Conservation (phyloP, 495 filamentous ascomycete species). For the Penicillium robsamsonii region DNA sequence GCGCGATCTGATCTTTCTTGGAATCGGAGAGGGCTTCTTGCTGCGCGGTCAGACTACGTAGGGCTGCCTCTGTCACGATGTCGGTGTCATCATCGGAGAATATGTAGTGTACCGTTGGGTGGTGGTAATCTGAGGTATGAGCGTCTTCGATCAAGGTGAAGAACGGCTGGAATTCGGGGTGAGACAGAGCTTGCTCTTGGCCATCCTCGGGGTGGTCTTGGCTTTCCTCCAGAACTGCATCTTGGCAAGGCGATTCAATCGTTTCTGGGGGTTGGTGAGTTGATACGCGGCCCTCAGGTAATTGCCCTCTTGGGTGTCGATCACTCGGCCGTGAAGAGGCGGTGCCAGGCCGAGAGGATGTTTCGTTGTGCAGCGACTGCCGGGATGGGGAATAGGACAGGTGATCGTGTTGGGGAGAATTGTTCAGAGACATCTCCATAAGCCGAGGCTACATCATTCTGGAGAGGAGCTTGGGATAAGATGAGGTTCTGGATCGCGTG, state of each 20-base stretch:
- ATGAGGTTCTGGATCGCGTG: slow-evolving; percentile 21
- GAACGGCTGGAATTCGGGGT: slow-evolving; percentile 46
- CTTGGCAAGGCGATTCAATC: slow-evolving; percentile 13
- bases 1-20: slow-evolving; percentile 19
- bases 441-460: slow-evolving; percentile 34
- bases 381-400: slow-evolving; percentile 33
- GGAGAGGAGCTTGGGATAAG: slow-evolving; percentile 17
- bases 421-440: slow-evolving; percentile 40
- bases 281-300: slow-evolving; percentile 15
- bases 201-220: slow-evolving; percentile 13
- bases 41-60: slow-evolving; percentile 41
- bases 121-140: slow-evolving; percentile 56
- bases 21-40: slow-evolving; percentile 20
- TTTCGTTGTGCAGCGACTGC: slow-evolving; percentile 26
- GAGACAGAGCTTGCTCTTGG: slow-evolving; percentile 8
- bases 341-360: slow-evolving; percentile 2
- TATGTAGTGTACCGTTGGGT: slow-evolving; percentile 82
- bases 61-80: slow-evolving; percentile 56
- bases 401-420: slow-evolving; percentile 14
- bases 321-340: slow-evolving; percentile 27
- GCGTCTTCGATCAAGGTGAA: slow-evolving; percentile 54
- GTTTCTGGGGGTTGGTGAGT: slow-evolving; percentile 6
- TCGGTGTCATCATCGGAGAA: slow-evolving; percentile 76
- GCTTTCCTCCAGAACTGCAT: slow-evolving; percentile 9
- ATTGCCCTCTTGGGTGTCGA: slow-evolving; percentile 16